Evolutionary conservation across 108 stramenopile genomes (phyloP).

Genomic region (Pseudonitzschia delicatissima): DNA sequence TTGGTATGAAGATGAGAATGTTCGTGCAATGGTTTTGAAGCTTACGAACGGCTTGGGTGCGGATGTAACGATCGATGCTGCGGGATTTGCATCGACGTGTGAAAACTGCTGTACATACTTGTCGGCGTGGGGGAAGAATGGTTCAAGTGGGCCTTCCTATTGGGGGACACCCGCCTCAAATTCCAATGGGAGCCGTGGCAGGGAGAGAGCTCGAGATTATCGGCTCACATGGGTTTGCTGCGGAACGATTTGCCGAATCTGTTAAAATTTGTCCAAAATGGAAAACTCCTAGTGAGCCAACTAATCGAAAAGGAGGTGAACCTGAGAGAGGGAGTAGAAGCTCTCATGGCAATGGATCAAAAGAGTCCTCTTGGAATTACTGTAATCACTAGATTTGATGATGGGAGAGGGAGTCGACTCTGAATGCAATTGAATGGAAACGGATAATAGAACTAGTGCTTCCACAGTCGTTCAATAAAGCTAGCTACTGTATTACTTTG

Average conservation of each 20-base stretch:
- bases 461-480: no score
- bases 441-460: neutral
- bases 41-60: slow-evolving; percentile 54
- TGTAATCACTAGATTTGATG: slow-evolving; percentile 62
- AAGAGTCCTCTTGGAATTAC: slow-evolving; percentile 68
- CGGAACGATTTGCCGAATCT: slow-evolving; percentile 51
- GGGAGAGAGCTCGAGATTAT: slow-evolving; percentile 65
- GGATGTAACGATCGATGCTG: slow-evolving; percentile 70
- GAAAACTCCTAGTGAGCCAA: slow-evolving; percentile 42
- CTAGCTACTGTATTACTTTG: no score
- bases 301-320: slow-evolving; percentile 58
- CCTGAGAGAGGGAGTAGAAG: slow-evolving; percentile 62
- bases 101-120: slow-evolving; percentile 58
- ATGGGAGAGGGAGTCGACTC: neutral
- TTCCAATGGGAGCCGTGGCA: slow-evolving; percentile 76
- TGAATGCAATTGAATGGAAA: neutral
- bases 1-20: slow-evolving; percentile 10
- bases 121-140: slow-evolving; percentile 58
- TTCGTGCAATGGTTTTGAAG: slow-evolving; percentile 32
- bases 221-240: slow-evolving; percentile 76
- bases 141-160: slow-evolving; percentile 80
- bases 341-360: slow-evolving; percentile 66
- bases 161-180: slow-evolving; percentile 33
- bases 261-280: slow-evolving; percentile 44
- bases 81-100: slow-evolving; percentile 65